Conservation (phyloP, 345 rosid species). For the Corchorus capsularis region DNA sequence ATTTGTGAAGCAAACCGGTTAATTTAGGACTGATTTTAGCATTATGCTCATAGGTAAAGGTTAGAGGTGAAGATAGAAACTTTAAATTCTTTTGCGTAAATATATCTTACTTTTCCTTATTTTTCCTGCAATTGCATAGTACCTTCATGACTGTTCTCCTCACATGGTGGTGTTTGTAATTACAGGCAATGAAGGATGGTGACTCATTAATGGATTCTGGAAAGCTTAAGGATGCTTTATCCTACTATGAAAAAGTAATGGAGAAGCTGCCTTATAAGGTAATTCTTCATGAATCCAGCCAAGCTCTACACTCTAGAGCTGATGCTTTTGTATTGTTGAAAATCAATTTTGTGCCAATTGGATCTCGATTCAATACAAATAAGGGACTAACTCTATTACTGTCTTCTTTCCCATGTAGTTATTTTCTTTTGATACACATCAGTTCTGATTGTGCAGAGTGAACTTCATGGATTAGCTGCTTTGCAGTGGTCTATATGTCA, state of each 20-base stretch:
- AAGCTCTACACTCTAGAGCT: too few species aligned
- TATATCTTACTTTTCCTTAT: neutral
- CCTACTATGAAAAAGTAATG: too few species aligned
- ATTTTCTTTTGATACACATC: too few species aligned
- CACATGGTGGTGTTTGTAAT: conserved; percentile 23
- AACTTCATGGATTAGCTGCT: conserved; percentile 85
- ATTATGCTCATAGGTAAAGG: neutral
- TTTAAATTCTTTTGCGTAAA: neutral
- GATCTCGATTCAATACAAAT: too few species aligned
- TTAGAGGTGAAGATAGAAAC: neutral
- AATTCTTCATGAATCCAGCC: too few species aligned
- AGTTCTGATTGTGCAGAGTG: conserved; percentile 53
- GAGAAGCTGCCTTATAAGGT: too few species aligned
- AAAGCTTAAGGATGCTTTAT: too few species aligned
- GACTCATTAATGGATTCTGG: too few species aligned
- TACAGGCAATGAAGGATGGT: conserved; percentile 34
- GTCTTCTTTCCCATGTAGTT: too few species aligned
- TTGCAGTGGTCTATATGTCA: conserved; percentile 89
- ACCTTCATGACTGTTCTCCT: neutral
- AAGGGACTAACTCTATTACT: too few species aligned
- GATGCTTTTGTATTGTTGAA: too few species aligned
- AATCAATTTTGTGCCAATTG: too few species aligned
- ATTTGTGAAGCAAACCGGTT: neutral
- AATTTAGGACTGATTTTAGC: neutral
- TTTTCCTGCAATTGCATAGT: neutral